A percentile compares a stretch with the other conserved stretches of the same genome.
Conservation (phyloP, 768 basidiomycete genomes). For the Gloeophyllum trabeum region DNA sequence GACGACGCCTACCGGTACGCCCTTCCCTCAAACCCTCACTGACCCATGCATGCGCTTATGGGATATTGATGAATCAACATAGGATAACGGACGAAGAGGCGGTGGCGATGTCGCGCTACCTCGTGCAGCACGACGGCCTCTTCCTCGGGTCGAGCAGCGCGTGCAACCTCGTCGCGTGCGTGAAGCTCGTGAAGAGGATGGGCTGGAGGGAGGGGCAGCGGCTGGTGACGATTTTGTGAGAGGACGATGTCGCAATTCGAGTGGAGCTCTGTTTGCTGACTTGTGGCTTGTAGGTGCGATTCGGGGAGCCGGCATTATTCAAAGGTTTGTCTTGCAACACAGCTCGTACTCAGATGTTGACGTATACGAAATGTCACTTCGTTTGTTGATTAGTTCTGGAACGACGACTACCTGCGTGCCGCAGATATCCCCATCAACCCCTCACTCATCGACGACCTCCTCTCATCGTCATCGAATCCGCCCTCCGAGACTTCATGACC, state of each 20-base stretch:
- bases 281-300: conserved; percentile 50
- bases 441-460: conserved; percentile 28
- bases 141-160: conserved; percentile 96
- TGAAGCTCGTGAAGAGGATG: conserved; percentile 64
- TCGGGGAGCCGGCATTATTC: conserved; percentile 89
- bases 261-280: not conserved
- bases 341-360: not conserved
- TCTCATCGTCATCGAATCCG: conserved; percentile 16
- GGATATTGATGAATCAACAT: not conserved
- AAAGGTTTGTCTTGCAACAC: conserved; percentile 42
- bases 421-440: conserved; percentile 30
- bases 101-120: conserved; percentile 89
- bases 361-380: not conserved
- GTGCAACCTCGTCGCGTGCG: conserved; percentile 89
- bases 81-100: conserved; percentile 92
- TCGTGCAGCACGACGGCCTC: conserved; percentile 83
- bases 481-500: conserved; percentile 12
- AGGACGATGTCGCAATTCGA: conserved; percentile 1
- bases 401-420: conserved; percentile 34
- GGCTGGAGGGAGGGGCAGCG: conserved; percentile 58
- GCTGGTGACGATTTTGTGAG: conserved; percentile 81
- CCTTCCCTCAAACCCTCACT: not conserved
- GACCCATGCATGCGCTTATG: no score
- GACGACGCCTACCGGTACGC: conserved; percentile 79
- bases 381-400: conserved; percentile 35